phyloP scores from a whole-genome alignment of 305 asterid genomes.

The Fraxinus ornus region DNA sequence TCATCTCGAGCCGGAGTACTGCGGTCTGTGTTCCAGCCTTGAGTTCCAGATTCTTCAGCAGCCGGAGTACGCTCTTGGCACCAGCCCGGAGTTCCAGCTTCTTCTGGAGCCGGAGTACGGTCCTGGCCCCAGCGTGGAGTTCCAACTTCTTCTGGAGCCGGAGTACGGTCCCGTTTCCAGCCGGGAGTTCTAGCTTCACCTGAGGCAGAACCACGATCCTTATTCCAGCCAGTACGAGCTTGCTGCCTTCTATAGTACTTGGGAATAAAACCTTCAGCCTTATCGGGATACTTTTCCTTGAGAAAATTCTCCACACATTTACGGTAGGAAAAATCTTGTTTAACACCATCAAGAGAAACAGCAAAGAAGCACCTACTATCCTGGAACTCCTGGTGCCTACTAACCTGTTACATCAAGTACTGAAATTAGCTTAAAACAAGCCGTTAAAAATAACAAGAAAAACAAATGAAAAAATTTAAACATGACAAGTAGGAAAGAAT shows the following conservation, averaged over 20 bases:
- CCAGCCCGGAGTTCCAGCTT: constrained; percentile 22
- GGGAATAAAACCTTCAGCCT: constrained; percentile 54
- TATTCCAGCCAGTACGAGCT: constrained; percentile 59
- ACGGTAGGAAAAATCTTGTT: constrained; percentile 78
- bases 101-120: constrained; percentile 28
- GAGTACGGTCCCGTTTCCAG: constrained; percentile 34
- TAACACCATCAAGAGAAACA: constrained; percentile 65
- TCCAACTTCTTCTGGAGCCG: constrained; percentile 22
- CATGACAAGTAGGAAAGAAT: neutral
- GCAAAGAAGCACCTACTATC: constrained; percentile 80
- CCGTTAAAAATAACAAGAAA: neutral
- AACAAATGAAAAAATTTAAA: neutral
- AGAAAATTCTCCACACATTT: constrained; percentile 69
- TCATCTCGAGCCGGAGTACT: constrained; percentile 1
- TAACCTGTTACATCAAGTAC: constrained; percentile 48
- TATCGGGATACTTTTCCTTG: constrained; percentile 60
- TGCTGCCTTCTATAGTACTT: constrained; percentile 67
- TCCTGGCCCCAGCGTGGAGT: constrained; percentile 4
- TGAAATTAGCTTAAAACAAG: constrained; percentile 24
- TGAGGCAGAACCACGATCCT: constrained; percentile 38
- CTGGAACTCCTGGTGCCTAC: constrained; percentile 59
- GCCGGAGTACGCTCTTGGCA: constrained; percentile 10
- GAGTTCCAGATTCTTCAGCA: constrained; percentile 24
- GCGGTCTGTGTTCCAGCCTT: constrained; percentile 2
- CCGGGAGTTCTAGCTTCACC: constrained; percentile 39